phyloP scores from a whole-genome alignment of 2,329 filamentous ascomycete species.

The Amauroascus niger region DNA sequence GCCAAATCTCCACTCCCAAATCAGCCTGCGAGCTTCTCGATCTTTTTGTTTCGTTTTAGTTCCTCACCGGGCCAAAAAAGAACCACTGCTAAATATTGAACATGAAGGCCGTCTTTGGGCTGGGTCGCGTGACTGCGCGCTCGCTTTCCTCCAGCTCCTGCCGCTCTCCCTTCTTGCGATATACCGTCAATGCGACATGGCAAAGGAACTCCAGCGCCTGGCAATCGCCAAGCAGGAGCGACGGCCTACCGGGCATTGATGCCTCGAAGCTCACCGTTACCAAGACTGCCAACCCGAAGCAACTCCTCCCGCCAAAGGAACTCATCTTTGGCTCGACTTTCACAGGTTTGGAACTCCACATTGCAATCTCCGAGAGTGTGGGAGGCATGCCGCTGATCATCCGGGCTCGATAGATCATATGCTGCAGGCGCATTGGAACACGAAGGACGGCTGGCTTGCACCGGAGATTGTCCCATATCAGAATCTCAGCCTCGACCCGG shows the following conservation, averaged over 20 bases:
- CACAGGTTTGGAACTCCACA: constrained; percentile 56
- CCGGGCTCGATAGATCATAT: constrained; percentile 65
- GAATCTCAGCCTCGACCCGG: constrained; percentile 91
- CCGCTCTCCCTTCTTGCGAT: constrained; percentile 5
- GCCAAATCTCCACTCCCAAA: constrained; percentile 1
- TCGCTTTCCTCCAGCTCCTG: not conserved
- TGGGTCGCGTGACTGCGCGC: constrained; percentile 4
- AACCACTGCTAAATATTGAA: not conserved
- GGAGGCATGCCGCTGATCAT: constrained; percentile 18
- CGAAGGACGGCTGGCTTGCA: constrained; percentile 68
- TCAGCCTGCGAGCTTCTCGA: not conserved
- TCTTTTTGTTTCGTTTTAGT: not conserved
- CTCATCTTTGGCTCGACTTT: constrained; percentile 86
- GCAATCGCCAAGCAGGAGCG: constrained; percentile 20
- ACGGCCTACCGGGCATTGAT: constrained; percentile 57
- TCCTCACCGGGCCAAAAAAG: not conserved
- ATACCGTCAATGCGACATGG: constrained; percentile 19
- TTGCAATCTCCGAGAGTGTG: not conserved
- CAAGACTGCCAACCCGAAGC: constrained; percentile 65
- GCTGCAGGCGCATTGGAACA: constrained; percentile 89
- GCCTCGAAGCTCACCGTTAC: constrained; percentile 64
- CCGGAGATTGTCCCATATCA: constrained; percentile 87
- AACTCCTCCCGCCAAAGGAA: constrained; percentile 62
- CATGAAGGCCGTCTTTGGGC: constrained; percentile 7
- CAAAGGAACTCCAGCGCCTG: constrained; percentile 41